Evolutionary conservation across 495 filamentous ascomycete genomes (phyloP).

Genomic region (Apodospora peruviana): DNA sequence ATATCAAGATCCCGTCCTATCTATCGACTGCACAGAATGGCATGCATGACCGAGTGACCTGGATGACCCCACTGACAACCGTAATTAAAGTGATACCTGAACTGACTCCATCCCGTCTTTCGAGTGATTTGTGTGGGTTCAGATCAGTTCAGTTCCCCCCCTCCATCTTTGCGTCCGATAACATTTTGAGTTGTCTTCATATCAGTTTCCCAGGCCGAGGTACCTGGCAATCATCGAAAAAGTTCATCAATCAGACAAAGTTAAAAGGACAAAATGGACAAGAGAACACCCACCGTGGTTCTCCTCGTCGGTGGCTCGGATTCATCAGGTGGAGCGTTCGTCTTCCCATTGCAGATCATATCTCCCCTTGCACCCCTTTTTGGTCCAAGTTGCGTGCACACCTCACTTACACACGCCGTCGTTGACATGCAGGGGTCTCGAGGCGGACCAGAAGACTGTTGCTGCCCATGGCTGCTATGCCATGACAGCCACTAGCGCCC

Average conservation of each 20-base stretch:
- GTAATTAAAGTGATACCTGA: no score
- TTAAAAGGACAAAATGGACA: no score
- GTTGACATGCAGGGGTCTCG: constrained; percentile 65
- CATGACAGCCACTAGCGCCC: constrained; percentile 91
- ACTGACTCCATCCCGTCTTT: no score
- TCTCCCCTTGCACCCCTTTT: background rate
- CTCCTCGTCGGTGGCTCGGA: constrained; percentile 88
- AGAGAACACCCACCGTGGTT: no score
- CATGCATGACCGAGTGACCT: background rate
- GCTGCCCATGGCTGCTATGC: constrained; percentile 89
- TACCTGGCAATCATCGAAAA: no score
- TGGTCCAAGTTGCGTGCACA: no score
- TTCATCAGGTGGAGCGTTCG: constrained; percentile 84
- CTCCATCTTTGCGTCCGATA: no score
- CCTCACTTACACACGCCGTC: constrained; percentile 7
- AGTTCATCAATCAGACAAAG: no score
- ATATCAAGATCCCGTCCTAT: background rate
- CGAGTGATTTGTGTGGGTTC: no score
- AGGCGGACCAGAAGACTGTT: constrained; percentile 94
- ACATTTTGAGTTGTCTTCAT: no score
- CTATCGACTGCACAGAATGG: background rate
- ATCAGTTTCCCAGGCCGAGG: no score
- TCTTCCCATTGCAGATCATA: constrained; percentile 6
- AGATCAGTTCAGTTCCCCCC: no score
- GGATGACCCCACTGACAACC: background rate